Evolutionary conservation across 73 alveolate species (phyloP), one percentile per base, ranked within the genome.

Genomic region (Paramecium octaurelia): DNA sequence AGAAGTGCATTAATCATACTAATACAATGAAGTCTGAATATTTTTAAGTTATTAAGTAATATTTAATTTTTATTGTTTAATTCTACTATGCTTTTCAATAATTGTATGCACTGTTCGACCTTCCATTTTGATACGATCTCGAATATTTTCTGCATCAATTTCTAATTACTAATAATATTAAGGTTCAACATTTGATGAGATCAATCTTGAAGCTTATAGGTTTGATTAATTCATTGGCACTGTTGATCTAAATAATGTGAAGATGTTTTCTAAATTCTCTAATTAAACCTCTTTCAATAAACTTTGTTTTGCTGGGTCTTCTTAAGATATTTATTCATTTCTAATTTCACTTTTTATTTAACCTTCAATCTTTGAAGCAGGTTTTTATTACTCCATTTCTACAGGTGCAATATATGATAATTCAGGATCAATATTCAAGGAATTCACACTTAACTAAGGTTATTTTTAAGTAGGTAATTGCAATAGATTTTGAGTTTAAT

Each of bases 241-340:
- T 27, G 84, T 64, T 3, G 84, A 64, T 31, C 84, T 14, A 31
- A 64, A 31, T 24, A 64, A 34, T 31, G 84, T 27, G 10, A 64
- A 64, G 9, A 64, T 64, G 31, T 64, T 64, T 64, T 64, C 84
- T 34, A 64, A 64, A 64, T 64, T 64, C 18, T 64, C 84, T 34
- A 64, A 64, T 64, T 64, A 64, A 64, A 64, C 84, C 23, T 64
- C 84, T 64, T 64, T 64, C 84, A 64, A 34, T 64, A 64, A 24
- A 24, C 84, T 64, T 34, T 64, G 29, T 24, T 27, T 64, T 64
- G 84, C 46, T 12, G 84, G 84, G 27, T 64, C 84, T 64, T 64
- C 50, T 34, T 64, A 34, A 12, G 84, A 64, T 31, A 64, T 34
- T 64, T 31, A 64, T 24, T 64, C 84, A 27, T 64, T 64, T 64